Evolutionary conservation across 495 filamentous ascomycete genomes (phyloP), one percentile per base, ranked within the genome.

Genomic region (Aspergillus olivimuriae): DNA sequence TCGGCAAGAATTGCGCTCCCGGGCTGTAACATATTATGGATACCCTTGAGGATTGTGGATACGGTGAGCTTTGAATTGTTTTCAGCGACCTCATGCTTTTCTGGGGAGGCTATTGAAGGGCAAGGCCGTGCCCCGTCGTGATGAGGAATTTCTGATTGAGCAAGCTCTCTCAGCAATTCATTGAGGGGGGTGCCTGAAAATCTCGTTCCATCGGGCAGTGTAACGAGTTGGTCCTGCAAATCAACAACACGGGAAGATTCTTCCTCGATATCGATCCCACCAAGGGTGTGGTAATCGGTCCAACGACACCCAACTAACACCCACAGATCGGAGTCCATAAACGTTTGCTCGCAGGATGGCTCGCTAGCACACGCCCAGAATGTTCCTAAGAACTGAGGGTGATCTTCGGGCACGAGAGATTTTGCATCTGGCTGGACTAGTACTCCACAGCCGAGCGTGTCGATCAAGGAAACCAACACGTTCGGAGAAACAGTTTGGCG

Each of bases 361-460:
- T 42, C 36, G 2, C 28, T 44, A 0, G 41, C 45, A 2, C 7
- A 9, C 4, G 30, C 11, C 50, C 50, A 53, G 33, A 45, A 53
- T 14, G 46, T 48, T 0, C 46, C 46, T 2, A 5, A 10, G 19
- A 44, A 53, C 15, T 48, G 45, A 1, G 50, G 41, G 22, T 53
- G 45, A 4, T 11, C 2, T 23, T 53, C 50, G 1, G 41, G 44
- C 1, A 47, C 17, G 1, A 46, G 22, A 4, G 46, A 41, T 15
- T 48, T 53, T 21, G 21, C 41, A 30, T 53, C 50, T 10, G 41
- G 50, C n/a, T 48, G 50, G 28, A 14, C 37, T n/a, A 45, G 34
- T 2, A 48, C 50, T 0, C 37, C 28, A 18, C 50, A 53, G 0
- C 50, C 45, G 1, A 48, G 41, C 8, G 44, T 48, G 9, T 48